Conservation (phyloP, 1,284 basidiomycete genomes). For the Megacollybia platyphylla region DNA sequence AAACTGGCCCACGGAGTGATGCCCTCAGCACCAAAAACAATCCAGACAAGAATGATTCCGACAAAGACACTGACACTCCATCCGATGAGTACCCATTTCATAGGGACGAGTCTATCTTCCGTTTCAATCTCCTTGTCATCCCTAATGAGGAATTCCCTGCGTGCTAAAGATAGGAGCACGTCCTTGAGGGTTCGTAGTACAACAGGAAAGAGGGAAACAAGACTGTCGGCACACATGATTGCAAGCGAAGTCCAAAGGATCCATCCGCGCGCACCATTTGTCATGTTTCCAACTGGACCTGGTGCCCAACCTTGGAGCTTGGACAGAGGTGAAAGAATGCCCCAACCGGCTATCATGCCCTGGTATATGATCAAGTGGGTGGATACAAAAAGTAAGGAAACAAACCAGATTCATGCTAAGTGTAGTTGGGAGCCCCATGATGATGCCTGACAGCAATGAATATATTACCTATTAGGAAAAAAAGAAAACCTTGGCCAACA, state of each 20-base stretch:
- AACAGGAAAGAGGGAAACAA: constrained; percentile 76
- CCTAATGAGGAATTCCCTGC: constrained; percentile 10
- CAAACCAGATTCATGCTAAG: constrained; percentile 82
- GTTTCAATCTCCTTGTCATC: constrained; percentile 69
- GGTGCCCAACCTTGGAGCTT: constrained; percentile 83
- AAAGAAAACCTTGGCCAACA: constrained; percentile 66
- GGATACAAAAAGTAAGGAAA: constrained; percentile 2
- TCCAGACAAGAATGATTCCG: constrained; percentile 75
- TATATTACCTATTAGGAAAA: background rate
- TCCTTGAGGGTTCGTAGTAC: constrained; percentile 37
- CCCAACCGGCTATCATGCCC: constrained; percentile 97
- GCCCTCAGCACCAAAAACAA: constrained; percentile 79
- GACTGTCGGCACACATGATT: constrained; percentile 87
- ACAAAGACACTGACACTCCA: constrained; percentile 47
- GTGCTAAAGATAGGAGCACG: constrained; percentile 16
- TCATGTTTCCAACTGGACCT: constrained; percentile 76
- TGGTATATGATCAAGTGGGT: constrained; percentile 14
- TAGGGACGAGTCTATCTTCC: constrained; percentile 72
- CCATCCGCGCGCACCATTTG: constrained; percentile 80
- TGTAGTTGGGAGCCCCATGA: constrained; percentile 95
- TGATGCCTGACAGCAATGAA: constrained; percentile 54
- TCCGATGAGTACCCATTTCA: constrained; percentile 66
- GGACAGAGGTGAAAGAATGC: constrained; percentile 76
- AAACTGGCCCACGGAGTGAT: constrained; percentile 93
- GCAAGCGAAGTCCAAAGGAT: constrained; percentile 92